Evolutionary conservation across 805 yeast genomes (phyloP), one percentile per base, ranked within the genome.

Genomic region (Candida tallmaniae): DNA sequence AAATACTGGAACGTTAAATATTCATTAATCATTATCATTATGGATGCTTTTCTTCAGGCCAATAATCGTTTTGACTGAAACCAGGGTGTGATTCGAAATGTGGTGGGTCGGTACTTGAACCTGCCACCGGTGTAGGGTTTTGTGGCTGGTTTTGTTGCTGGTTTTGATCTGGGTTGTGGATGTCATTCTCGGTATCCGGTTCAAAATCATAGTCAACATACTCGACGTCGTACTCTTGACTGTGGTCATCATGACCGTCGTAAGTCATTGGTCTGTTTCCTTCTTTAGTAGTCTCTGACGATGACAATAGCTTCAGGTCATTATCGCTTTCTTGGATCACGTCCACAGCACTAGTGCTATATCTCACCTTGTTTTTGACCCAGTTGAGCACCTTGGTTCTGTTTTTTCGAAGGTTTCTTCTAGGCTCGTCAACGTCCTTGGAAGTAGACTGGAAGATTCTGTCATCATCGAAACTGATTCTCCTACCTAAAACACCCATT

Each of bases 401-500:
- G 23, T 18, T 28, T 12, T 35, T 35, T 5, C 31, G 8, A 10
- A 20, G 23, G 23, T 20, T 20, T 20, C 10, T 20, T 27, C 12
- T 27, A 7, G 21, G 22, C 3, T 12, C 16, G 5, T 32, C 24
- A 3, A 15, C 25, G 13, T 34, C 17, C 22, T 29, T 24, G 14
- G 23, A 17, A 8, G 23, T 38, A 18, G 27, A n/a, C 6, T 28
- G 39, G 23, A 42, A 42, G 9, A 39, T 39, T 4, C 45, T 36
- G 2, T 48, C 51, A 36, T 72, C 76, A 31, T 74, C 78, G 31
- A 64, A 58, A 21, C 78, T 70, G 32, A 67, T 55, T 40, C 74
- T 65, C 40, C 87, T 64, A 0, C 89, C 89, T 29, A 81, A 65
- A 7, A 82, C 74, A 0, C 81, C 81, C 42, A 62, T 60, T 31